Evolutionary conservation across 176 grass and related monocot species (phyloP).

Genomic region (Themeda triandra): DNA sequence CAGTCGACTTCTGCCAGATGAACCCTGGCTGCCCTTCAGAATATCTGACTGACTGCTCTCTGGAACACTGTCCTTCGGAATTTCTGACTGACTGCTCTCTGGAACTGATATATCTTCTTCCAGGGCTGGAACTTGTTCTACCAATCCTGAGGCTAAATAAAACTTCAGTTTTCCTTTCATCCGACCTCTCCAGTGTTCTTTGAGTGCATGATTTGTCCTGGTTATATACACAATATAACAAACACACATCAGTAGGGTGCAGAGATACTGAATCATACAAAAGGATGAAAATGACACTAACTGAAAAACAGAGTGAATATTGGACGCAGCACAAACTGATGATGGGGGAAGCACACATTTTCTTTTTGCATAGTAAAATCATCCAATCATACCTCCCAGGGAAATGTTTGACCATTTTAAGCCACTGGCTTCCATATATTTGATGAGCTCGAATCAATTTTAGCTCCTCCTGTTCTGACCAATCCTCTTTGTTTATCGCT

Average conservation of each 20-base stretch:
- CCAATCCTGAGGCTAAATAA: conserved; percentile 50
- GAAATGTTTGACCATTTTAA: conserved; percentile 58
- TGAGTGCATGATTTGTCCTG: conserved; percentile 54
- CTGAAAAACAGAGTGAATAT: background rate
- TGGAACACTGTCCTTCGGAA: conserved; percentile 12
- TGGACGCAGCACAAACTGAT: background rate
- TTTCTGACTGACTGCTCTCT: conserved; percentile 15
- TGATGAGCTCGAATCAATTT: conserved; percentile 74
- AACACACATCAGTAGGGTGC: conserved; percentile 20
- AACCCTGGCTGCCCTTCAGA: conserved; percentile 17
- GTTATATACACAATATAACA: conserved; percentile 6
- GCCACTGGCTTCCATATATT: conserved; percentile 68
- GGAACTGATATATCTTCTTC: conserved; percentile 16
- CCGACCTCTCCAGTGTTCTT: conserved; percentile 47
- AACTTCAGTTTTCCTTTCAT: conserved; percentile 51
- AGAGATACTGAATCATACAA: conserved; percentile 11
- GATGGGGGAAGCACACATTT: background rate
- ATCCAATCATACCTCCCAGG: conserved; percentile 56
- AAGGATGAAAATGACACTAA: conserved; percentile 2
- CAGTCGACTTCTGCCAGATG: background rate
- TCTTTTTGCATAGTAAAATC: conserved; percentile 7
- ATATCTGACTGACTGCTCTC: conserved; percentile 10
- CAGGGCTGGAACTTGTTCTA: conserved; percentile 33
- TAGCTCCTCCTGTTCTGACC: conserved; percentile 69
- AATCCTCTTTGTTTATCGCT: conserved; percentile 59